Percentiles rank a stretch among this genome's conserved stretches.
Evolutionary conservation across 306 rosid genomes (phyloP).

Genomic region (Prunus mira): DNA sequence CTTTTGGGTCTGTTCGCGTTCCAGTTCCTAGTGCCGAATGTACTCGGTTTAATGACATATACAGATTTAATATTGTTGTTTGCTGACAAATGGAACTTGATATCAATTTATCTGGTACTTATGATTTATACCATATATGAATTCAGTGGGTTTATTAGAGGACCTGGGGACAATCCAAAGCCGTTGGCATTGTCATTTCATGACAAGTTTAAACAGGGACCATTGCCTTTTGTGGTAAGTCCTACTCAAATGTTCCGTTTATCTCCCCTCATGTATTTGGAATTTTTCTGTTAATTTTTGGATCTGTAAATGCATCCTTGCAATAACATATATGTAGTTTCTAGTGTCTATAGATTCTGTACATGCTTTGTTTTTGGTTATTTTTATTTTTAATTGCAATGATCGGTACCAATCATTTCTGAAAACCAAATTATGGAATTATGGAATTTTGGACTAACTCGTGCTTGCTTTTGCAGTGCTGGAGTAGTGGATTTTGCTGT

Average conservation of each 20-base stretch:
- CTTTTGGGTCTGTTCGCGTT: no score
- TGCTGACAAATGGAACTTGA: constrained; percentile 2
- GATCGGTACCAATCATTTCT: not conserved
- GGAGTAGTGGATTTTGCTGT: constrained; percentile 97
- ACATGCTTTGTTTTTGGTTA: no score
- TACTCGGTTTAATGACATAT: no score
- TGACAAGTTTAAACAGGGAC: constrained; percentile 84
- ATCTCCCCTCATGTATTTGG: not conserved
- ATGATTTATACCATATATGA: constrained; percentile 5
- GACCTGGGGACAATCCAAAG: constrained; percentile 87
- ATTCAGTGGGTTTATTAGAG: constrained; percentile 88
- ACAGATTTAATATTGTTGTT: not conserved
- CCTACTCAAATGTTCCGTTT: constrained; percentile 3
- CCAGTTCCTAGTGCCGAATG: no score
- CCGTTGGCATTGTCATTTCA: constrained; percentile 77
- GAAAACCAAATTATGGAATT: not conserved
- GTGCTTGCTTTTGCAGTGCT: constrained; percentile 57
- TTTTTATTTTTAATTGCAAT: not conserved
- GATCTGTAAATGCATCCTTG: not conserved
- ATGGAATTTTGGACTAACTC: not conserved
- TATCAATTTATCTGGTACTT: constrained; percentile 1
- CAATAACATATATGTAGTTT: not conserved
- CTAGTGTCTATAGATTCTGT: not conserved
- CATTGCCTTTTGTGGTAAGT: constrained; percentile 88
- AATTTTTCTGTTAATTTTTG: not conserved